phyloP scores from a whole-genome alignment of 129 eudicot species.

The Erigeron canadensis region DNA sequence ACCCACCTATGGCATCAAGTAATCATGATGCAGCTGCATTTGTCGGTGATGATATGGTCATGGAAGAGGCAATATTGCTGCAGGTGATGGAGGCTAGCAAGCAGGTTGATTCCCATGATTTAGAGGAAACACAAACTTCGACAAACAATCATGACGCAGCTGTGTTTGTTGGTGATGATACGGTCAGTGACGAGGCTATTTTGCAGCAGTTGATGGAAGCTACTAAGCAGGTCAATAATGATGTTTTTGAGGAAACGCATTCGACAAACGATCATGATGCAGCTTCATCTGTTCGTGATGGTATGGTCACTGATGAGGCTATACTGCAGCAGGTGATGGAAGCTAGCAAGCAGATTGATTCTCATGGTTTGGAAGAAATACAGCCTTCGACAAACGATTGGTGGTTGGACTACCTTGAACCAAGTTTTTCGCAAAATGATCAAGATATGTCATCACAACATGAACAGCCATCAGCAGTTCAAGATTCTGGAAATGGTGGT shows the following conservation, averaged over 20 bases:
- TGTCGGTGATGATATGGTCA: slow-evolving; percentile 3
- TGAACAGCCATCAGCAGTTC: not conserved
- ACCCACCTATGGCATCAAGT: not conserved
- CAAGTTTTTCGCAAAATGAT: slow-evolving; percentile 19
- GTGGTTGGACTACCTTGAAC: slow-evolving; percentile 34
- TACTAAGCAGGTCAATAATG: not conserved
- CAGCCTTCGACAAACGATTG: not conserved
- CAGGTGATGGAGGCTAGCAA: slow-evolving; percentile 6
- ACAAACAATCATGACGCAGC: no score
- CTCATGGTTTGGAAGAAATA: not conserved
- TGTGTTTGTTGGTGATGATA: no score
- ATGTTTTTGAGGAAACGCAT: not conserved
- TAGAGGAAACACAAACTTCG: not conserved
- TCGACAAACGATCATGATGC: not conserved
- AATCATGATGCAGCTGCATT: slow-evolving; percentile 1
- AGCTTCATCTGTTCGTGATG: no score
- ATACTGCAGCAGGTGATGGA: slow-evolving; percentile 4
- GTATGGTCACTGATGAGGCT: not conserved
- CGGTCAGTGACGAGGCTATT: not conserved
- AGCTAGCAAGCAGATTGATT: not conserved
- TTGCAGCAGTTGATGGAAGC: slow-evolving; percentile 3
- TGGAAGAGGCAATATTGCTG: not conserved
- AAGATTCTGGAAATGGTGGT: slow-evolving; percentile 23
- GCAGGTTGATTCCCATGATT: not conserved
- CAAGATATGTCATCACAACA: slow-evolving; percentile 15